Percentiles rank a stretch among this genome's conserved stretches.
Conservation (phyloP, 1,284 basidiomycete species). For the Microbotryum saponariae region DNA sequence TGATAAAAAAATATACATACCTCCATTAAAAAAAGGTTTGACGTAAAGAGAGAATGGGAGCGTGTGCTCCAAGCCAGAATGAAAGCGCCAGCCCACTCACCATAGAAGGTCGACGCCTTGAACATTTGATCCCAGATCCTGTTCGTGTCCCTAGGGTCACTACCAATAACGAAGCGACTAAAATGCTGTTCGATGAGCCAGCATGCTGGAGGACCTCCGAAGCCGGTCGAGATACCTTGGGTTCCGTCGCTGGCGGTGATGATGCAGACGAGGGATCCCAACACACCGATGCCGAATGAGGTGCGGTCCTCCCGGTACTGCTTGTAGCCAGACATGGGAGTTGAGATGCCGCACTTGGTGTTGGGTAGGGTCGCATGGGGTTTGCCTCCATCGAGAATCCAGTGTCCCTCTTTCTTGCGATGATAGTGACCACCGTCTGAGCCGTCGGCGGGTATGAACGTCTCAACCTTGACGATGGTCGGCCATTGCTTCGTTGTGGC, state of each 20-base stretch:
- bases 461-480: slow-evolving; percentile 40
- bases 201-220: slow-evolving; percentile 51
- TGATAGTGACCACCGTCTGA: slow-evolving; percentile 52
- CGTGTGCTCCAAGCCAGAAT: too few species aligned
- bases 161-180: slow-evolving; percentile 49
- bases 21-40: too few species aligned
- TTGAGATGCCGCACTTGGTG: slow-evolving; percentile 41
- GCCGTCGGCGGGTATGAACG: slow-evolving; percentile 43
- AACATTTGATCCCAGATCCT: slow-evolving; percentile 47
- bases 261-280: slow-evolving; percentile 49
- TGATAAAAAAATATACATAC: too few species aligned
- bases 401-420: slow-evolving; percentile 39
- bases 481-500: neutral
- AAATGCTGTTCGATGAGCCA: slow-evolving; percentile 52
- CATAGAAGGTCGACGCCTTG: slow-evolving; percentile 24
- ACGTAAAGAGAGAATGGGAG: too few species aligned
- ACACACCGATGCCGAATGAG: slow-evolving; percentile 41
- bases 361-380: slow-evolving; percentile 6
- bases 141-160: slow-evolving; percentile 49
- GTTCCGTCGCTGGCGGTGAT: slow-evolving; percentile 49
- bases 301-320: slow-evolving; percentile 46
- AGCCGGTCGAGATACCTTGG: slow-evolving; percentile 48
- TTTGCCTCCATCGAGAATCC: slow-evolving; percentile 35
- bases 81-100: neutral
- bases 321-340: slow-evolving; percentile 47